phyloP scores from a whole-genome alignment of 1,284 basidiomycete genomes.

The Melampsora occidentalis region DNA sequence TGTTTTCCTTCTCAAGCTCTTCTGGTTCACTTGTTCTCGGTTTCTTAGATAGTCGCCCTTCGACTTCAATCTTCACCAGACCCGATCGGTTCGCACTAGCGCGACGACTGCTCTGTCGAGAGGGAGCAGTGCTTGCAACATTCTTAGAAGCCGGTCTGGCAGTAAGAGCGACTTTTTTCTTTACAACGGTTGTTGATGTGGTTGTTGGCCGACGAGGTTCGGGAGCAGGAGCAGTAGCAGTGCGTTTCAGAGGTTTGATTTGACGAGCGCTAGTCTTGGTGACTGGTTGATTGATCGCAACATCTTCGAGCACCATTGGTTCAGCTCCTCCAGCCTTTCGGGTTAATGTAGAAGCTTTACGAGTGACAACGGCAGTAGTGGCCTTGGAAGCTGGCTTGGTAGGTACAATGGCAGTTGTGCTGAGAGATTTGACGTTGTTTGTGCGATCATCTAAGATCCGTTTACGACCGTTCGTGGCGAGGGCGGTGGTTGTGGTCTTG shows the following conservation, averaged over 20 bases:
- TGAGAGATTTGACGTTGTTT: slow-evolving; percentile 22
- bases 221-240: not conserved
- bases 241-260: slow-evolving; percentile 37
- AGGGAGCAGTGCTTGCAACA: not conserved
- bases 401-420: not conserved
- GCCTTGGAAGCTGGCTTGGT: not conserved
- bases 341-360: slow-evolving; percentile 19
- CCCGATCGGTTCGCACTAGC: not conserved
- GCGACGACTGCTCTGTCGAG: not conserved
- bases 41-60: slow-evolving; percentile 21
- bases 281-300: slow-evolving; percentile 14
- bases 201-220: not conserved
- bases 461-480: slow-evolving; percentile 22
- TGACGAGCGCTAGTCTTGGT: not conserved
- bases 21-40: slow-evolving; percentile 37
- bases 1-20: slow-evolving; percentile 30
- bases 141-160: not conserved
- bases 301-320: slow-evolving; percentile 29
- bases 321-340: slow-evolving; percentile 1
- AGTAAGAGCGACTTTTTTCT: not conserved
- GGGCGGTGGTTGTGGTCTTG: slow-evolving; percentile 3
- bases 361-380: slow-evolving; percentile 4
- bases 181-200: not conserved
- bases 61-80: slow-evolving; percentile 11
- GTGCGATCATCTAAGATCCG: slow-evolving; percentile 39